Conservation (phyloP, 2,329 filamentous ascomycete genomes). For the Rhinocladiella similis region DNA sequence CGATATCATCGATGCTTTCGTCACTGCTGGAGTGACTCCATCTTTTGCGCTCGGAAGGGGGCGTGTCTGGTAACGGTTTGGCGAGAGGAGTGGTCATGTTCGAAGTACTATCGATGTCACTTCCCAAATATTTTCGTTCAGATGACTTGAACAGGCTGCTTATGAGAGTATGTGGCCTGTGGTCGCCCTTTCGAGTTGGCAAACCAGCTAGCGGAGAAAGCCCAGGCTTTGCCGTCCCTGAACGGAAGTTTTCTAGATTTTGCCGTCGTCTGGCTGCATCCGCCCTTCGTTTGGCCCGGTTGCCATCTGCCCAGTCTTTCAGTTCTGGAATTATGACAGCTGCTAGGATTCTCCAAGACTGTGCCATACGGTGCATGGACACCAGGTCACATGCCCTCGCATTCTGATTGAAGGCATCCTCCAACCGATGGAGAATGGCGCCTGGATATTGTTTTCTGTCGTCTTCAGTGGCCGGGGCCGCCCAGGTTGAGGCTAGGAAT, state of each 20-base stretch:
- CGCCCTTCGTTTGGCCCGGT: slow-evolving; percentile 32
- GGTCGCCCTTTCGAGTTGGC: slow-evolving; percentile 16
- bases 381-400: slow-evolving; percentile 53
- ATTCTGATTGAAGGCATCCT: slow-evolving; percentile 54
- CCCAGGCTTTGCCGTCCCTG: slow-evolving; percentile 7
- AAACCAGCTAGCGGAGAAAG: slow-evolving; percentile 21
- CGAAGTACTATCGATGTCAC: slow-evolving; percentile 51
- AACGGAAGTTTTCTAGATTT: slow-evolving; percentile 16
- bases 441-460: slow-evolving; percentile 27
- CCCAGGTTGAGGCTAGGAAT: slow-evolving; percentile 46
- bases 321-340: slow-evolving; percentile 53
- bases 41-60: slow-evolving; percentile 34
- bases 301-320: slow-evolving; percentile 39
- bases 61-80: slow-evolving; percentile 47
- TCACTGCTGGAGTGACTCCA: slow-evolving; percentile 35
- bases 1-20: slow-evolving; percentile 39
- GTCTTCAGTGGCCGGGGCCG: slow-evolving; percentile 37
- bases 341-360: slow-evolving; percentile 60
- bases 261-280: slow-evolving; percentile 28
- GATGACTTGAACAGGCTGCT: slow-evolving; percentile 46
- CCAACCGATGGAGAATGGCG: slow-evolving; percentile 35
- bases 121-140: slow-evolving; percentile 34
- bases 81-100: slow-evolving; percentile 59
- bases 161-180: slow-evolving; percentile 40
- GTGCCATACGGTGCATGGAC: slow-evolving; percentile 53